Evolutionary conservation across 345 rosid genomes (phyloP).

Genomic region (Eucalyptus victrix): DNA sequence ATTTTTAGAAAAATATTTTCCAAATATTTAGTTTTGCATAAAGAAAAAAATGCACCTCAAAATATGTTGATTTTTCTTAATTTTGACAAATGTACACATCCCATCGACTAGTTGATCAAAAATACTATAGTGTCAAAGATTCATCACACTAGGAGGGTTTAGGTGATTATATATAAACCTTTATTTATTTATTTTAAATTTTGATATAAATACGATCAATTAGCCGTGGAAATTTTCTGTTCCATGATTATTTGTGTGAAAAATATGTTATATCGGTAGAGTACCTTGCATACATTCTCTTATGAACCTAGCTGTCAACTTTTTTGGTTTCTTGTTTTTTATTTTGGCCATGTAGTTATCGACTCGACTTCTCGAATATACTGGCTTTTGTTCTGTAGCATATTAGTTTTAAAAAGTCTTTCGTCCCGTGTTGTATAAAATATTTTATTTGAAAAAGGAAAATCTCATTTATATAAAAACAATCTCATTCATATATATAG

Average conservation of each 20-base stretch:
- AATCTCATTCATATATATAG: background rate
- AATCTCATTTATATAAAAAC: too few relatives aligned
- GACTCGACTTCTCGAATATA: background rate
- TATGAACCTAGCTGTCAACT: background rate
- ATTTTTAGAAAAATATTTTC: too few relatives aligned
- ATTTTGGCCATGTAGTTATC: background rate
- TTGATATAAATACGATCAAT: too few relatives aligned
- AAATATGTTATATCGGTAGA: background rate
- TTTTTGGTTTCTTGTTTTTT: too few relatives aligned
- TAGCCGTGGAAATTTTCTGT: background rate
- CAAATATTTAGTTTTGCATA: fast-evolving
- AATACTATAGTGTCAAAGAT: too few relatives aligned
- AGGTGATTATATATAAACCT: background rate
- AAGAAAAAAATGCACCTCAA: background rate
- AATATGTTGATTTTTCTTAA: background rate
- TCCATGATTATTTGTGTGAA: background rate
- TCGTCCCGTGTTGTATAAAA: too few relatives aligned
- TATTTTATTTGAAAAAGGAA: too few relatives aligned
- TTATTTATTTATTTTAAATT: too few relatives aligned
- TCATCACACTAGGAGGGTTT: background rate
- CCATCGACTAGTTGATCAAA: background rate
- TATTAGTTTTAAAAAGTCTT: too few relatives aligned
- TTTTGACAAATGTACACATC: background rate
- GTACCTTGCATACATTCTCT: background rate
- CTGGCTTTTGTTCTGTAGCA: background rate